Evolutionary conservation across 495 filamentous ascomycete species (phyloP), one percentile per base, ranked within the genome.

Genomic region (Neurospora sp.): DNA sequence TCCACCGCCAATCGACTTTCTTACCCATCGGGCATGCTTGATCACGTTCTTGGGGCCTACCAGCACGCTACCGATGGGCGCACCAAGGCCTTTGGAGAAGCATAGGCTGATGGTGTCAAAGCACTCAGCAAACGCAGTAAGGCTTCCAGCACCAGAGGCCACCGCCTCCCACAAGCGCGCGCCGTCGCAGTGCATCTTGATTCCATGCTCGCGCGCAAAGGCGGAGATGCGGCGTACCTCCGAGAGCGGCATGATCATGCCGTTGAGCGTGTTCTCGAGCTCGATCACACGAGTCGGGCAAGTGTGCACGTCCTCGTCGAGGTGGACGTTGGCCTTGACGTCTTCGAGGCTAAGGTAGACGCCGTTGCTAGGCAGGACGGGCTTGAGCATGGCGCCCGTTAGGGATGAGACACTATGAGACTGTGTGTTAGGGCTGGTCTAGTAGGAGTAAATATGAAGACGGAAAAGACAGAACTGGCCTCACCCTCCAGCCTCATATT

Each of bases 11-110:
- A 97, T 89, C 3, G 87, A 86, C 82, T 98, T 97, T 66, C 94
- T 85, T 35, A 96, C 85, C 90, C 92, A 94, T 4, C 92, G 83
- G 2, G 92, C 91, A 40, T 89, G 88, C 75, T 90, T 88, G 73
- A 96, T 89, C 72, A 92, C 90, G 0, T 82, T 80, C 72, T 86
- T 81, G 11, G 82, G 85, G 3, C 93, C 93, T 0, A 94, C 86
- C 39, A 97, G 82, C 68, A 97, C 89, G 71, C 89, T 92, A 1
- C 95, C 95, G 69, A 97, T 89, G 0, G 95, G 95, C 0, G 95
- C 95, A 0, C 95, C 95, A 0, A 98, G 84, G 0, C 93, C 92
- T 82, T 98, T 98, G 37, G 89, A 91, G 77, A 98, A 95, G 80
- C 94, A 97, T 12, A 97, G 84, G 71, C 86, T 91, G 1, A 96